Percentiles rank a stretch among this genome's conserved stretches.
Evolutionary conservation across 306 rosid genomes (phyloP).

Genomic region (Quercus ilex): DNA sequence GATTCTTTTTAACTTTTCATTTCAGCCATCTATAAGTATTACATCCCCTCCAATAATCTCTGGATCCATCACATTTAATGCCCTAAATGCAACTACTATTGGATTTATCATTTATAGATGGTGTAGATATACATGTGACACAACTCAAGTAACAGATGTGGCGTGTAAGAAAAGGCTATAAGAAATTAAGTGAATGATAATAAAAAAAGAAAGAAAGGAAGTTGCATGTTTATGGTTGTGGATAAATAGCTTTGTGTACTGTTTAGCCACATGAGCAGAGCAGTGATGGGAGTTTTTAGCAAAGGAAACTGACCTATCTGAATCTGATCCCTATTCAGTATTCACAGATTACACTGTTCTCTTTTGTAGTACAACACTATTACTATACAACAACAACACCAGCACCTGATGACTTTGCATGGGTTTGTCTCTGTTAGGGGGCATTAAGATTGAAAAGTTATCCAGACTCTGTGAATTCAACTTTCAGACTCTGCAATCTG

Average conservation of each 20-base stretch:
- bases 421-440: background rate
- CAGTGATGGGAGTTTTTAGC: background rate
- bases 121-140: too few species aligned
- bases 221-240: conserved; percentile 1
- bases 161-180: conserved; percentile 30
- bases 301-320: background rate
- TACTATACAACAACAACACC: background rate
- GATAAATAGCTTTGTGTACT: background rate
- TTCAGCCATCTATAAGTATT: too few species aligned
- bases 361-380: background rate
- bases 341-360: background rate
- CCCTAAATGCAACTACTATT: conserved; percentile 16
- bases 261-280: background rate
- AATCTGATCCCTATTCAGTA: background rate
- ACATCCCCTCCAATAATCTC: too few species aligned
- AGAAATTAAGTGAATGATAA: background rate
- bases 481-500: background rate
- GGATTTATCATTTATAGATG: background rate
- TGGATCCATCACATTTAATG: background rate
- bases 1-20: too few species aligned
- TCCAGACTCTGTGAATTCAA: background rate
- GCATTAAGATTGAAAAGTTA: conserved; percentile 15
- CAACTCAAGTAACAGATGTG: conserved; percentile 1
- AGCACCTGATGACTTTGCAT: background rate
- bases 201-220: conserved; percentile 6